Evolutionary conservation across 345 rosid species (phyloP).

Genomic region (Cardamine occulta): DNA sequence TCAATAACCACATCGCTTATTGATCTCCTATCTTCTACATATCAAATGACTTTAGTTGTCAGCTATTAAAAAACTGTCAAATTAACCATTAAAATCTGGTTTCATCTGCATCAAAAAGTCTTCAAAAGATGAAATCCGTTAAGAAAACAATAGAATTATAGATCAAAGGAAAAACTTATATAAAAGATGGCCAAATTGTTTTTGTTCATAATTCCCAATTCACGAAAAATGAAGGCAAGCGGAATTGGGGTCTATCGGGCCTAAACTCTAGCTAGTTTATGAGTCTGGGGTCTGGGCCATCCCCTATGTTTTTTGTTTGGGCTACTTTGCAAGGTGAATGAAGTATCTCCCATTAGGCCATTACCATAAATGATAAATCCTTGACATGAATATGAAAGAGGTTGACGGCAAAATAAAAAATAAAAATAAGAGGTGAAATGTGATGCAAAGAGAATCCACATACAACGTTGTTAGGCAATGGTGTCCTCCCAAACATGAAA

Average conservation of each 20-base stretch:
- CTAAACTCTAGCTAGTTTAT: neutral
- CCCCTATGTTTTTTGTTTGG: neutral
- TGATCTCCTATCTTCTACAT: neutral
- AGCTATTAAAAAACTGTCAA: neutral
- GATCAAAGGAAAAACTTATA: no score
- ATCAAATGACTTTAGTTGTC: neutral
- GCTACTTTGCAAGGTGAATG: slow-evolving; percentile 11
- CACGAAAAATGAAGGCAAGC: neutral
- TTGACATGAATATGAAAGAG: neutral
- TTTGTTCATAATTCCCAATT: neutral
- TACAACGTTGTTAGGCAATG: neutral
- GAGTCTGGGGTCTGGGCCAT: slow-evolving; percentile 5
- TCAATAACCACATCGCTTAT: neutral
- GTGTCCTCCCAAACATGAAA: neutral
- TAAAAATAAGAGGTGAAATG: no score
- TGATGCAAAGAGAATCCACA: neutral
- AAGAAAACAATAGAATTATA: no score
- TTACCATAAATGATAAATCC: neutral
- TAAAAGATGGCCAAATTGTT: neutral
- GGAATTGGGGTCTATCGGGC: neutral
- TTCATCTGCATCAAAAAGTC: neutral
- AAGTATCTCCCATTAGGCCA: neutral
- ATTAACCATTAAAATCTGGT: no score
- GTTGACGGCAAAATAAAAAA: no score
- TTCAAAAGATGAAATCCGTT: no score